Evolutionary conservation across 192 early-diverging fungal genomes (phyloP), one percentile per base, ranked within the genome.

Genomic region (Backusella tarrabulga): DNA sequence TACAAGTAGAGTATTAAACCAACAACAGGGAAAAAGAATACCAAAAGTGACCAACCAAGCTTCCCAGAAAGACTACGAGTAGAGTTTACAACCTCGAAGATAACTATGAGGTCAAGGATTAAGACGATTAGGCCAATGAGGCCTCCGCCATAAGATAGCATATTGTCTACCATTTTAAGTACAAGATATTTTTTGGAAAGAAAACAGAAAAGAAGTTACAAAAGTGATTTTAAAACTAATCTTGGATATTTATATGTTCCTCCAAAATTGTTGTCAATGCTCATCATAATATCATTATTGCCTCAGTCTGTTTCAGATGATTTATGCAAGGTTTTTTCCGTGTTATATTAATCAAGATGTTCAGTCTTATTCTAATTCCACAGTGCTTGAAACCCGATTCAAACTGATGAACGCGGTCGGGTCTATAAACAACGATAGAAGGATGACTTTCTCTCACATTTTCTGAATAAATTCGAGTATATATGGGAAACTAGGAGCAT

Each of bases 1-100:
- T 87, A 90, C 89, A 88, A 90, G 80, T 90, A 90, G 26, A 85
- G 34, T 38, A 90, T 81, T 41, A 90, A 56, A 9, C 89, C 89
- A 44, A 87, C 75, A 19, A 90, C 69, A 5, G 89, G 89, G 86
- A 90, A 90, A 69, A 90, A 78, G 81, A 90, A 89, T 71, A 90
- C 84, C 12, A 90, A 79, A 21, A 89, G 75, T 26, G 84, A 76
- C 89, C 89, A 90, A n/a, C 83, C 78, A 12, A 90, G 46, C 78
- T 90, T 90, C 67, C 81, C 84, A 21, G 38, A 21, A 35, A 85
- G 66, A n/a, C 75, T 56, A 36, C 88, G 83, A 56, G 52, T 83
- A 6, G 85, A 87, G 84, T 84, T 85, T 69, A 91, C 54, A 29
- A 87, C 81, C 70, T 90, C 89, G 68, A 88, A 85, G 67, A 90